Base-by-base conservation (phyloP, 2,329 filamentous ascomycete genomes). In the Paecilomyces dactylethromorphus region DNA sequence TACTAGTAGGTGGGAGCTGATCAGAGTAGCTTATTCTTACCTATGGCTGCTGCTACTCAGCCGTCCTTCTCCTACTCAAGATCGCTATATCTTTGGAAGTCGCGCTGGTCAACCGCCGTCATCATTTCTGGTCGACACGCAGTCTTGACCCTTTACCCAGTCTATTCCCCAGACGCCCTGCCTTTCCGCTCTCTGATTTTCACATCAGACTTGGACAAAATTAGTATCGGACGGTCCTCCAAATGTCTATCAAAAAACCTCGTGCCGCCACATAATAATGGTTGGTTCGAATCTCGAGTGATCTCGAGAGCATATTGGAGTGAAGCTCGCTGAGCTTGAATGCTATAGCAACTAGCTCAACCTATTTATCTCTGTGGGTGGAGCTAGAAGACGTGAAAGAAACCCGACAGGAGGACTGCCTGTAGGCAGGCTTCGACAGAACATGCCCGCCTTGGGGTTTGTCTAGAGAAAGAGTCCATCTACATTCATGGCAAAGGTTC, bases 401-500 rank as follows among this genome's bases (percentile, higher is more conserved):
- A n/a, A n/a, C n/a, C n/a, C n/a, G n/a, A n/a, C n/a, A n/a, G n/a
- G n/a, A n/a, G n/a, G n/a, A n/a, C n/a, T n/a, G n/a, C n/a, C n/a
- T n/a, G n/a, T n/a, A n/a, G n/a, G n/a, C n/a, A n/a, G n/a, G n/a
- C n/a, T n/a, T n/a, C n/a, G n/a, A n/a, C n/a, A n/a, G n/a, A n/a
- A n/a, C 78, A 80, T 72, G 78, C 77, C 12, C 65, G 68, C n/a
- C 54, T 80, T 4, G 63, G 59, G 26, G 69, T 71, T 8, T 62
- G 58, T 32, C 32, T 65, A 5, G 62, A 68, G 2, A 63, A 66
- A 26, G 65, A 71, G 75, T 60, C 66, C 53, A 70, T 85, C 53
- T 79, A 74, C 56, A 74, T 88, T 60, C 74, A 71, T 59, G 85
- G 87, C 65, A 74, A 75, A n/a, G 79, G 77, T 33, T 87, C 84